Evolutionary conservation across 169 alveolate species (phyloP).

Genomic region (Plasmodium relictum): DNA sequence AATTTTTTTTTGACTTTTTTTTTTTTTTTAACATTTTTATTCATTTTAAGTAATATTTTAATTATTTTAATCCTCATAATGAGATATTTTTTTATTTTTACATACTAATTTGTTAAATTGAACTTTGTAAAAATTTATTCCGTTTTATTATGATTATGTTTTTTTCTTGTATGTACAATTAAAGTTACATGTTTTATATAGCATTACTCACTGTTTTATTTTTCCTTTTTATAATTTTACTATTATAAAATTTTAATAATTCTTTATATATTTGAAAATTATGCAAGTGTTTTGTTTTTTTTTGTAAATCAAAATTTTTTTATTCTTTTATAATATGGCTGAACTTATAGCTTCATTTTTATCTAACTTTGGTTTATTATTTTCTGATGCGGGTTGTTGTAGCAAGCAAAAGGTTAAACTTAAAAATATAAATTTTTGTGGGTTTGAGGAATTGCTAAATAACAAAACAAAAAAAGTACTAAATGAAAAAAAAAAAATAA

Average conservation of each 20-base stretch:
- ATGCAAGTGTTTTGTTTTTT: too few relatives aligned
- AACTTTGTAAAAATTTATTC: too few relatives aligned
- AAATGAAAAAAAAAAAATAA: not conserved
- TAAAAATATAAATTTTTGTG: conserved; percentile 12
- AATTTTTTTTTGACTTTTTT: not conserved
- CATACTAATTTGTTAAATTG: too few relatives aligned
- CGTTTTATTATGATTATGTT: too few relatives aligned
- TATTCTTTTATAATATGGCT: conserved; percentile 15
- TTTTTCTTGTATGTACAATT: too few relatives aligned
- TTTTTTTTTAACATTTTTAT: not conserved
- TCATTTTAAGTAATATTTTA: not conserved
- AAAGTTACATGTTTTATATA: too few relatives aligned
- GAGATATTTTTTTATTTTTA: too few relatives aligned
- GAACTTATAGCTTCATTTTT: conserved; percentile 20
- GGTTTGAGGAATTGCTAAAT: not conserved
- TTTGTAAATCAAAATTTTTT: not conserved
- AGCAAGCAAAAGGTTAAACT: not conserved
- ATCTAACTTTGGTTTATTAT: conserved; percentile 1
- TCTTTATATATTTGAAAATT: too few relatives aligned
- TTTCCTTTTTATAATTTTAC: too few relatives aligned
- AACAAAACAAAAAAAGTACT: not conserved
- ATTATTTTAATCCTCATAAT: not conserved
- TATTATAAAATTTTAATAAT: too few relatives aligned
- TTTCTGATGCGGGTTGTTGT: not conserved
- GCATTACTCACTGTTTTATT: too few relatives aligned